These are phyloP conservation scores for Pyrenophora tritici-repentis DNA, from an alignment of 2,329 filamentous ascomycete genomes.

Conservation along the genomic window DNA sequence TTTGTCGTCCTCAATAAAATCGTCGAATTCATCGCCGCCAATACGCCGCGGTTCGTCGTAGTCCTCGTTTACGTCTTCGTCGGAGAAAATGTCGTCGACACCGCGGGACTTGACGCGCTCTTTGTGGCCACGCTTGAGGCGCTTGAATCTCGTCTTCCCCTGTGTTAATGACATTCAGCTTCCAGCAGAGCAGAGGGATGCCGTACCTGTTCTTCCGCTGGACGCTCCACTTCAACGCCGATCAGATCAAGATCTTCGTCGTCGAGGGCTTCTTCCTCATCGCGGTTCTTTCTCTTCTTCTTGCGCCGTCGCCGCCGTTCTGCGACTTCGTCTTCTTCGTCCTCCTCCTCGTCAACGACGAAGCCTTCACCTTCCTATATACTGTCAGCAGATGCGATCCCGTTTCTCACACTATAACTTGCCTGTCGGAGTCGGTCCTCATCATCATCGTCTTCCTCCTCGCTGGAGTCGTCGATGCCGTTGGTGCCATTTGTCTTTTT, in stretches of 20 bases:
- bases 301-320: slow-evolving; percentile 63
- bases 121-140: slow-evolving; percentile 88
- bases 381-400: slow-evolving; percentile 20
- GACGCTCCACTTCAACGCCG: slow-evolving; percentile 75
- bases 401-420: slow-evolving; percentile 15
- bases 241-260: slow-evolving; percentile 97
- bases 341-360: slow-evolving; percentile 94
- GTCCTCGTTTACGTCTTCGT: slow-evolving; percentile 78
- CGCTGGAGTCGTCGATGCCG: slow-evolving; percentile 45
- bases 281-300: slow-evolving; percentile 75
- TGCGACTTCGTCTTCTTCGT: slow-evolving; percentile 72
- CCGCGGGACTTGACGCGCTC: slow-evolving; percentile 70
- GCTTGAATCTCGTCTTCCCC: slow-evolving; percentile 84
- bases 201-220: slow-evolving; percentile 69
- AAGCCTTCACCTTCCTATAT: slow-evolving; percentile 86
- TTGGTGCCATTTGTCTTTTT: slow-evolving; percentile 38
- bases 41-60: slow-evolving; percentile 48
- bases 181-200: neutral
- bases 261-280: slow-evolving; percentile 83
- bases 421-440: slow-evolving; percentile 43
- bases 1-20: slow-evolving; percentile 97
- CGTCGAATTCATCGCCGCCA: slow-evolving; percentile 53
- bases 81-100: slow-evolving; percentile 91
- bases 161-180: slow-evolving; percentile 19
- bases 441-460: slow-evolving; percentile 49